Conservation (phyloP, 78 protist genomes). For the Emiliania huxleyi region DNA sequence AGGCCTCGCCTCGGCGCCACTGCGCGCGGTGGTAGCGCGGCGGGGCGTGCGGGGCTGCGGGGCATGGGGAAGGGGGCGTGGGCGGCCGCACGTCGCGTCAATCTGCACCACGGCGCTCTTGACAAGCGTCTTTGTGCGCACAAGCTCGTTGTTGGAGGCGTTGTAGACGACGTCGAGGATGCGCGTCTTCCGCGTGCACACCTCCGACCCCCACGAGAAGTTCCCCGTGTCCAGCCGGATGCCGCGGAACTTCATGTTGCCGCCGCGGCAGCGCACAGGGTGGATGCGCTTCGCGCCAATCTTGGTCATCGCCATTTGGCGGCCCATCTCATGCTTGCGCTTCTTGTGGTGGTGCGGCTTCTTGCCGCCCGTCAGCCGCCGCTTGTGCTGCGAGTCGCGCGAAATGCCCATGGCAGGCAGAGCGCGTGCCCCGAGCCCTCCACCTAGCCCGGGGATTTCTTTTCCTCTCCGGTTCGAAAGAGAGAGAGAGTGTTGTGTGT, state of each 20-base stretch:
- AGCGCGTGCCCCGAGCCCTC: no score
- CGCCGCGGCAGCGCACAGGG: conserved; percentile 93
- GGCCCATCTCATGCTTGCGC: conserved; percentile 93
- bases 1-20: no score
- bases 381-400: conserved; percentile 83
- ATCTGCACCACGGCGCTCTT: conserved; percentile 90
- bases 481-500: no score
- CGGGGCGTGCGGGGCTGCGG: no score
- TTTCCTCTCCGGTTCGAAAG: no score
- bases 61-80: no score
- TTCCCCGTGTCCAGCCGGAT: conserved; percentile 97
- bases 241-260: conserved; percentile 96
- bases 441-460: no score
- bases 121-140: conserved; percentile 99
- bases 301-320: conserved; percentile 95
- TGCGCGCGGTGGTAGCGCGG: no score
- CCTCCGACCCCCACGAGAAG: conserved; percentile 88
- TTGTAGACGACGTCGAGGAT: conserved; percentile 96
- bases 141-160: conserved; percentile 98
- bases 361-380: conserved; percentile 89
- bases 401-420: conserved; percentile 73
- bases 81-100: conserved; percentile 87
- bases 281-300: conserved; percentile 80
- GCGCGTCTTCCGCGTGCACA: conserved; percentile 61
- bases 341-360: conserved; percentile 73